Base-by-base conservation (phyloP, 176 grass and related monocot species). In the Triticum timopheevii region DNA sequence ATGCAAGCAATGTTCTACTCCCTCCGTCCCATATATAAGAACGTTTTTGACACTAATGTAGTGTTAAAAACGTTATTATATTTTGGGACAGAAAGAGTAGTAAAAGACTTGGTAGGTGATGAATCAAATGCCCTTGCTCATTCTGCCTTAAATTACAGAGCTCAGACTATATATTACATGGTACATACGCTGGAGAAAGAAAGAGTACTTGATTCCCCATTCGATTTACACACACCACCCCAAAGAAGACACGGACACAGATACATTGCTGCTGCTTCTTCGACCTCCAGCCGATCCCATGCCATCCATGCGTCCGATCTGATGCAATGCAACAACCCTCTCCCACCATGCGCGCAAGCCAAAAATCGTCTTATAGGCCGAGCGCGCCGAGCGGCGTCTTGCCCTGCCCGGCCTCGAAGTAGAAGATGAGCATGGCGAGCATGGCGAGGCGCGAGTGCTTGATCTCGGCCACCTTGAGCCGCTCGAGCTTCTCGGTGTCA, bases 371-470 rank as follows among this genome's bases (percentile, higher is more conserved):
- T 50, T 50, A 99, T 80, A 93, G 87, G 30, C 97, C 92, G 27
- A 99, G 90, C 4, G 90, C 97, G 54, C 94, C 94, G 47, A 96
- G 94, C 25, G 97, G 97, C 63, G 97, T 96, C 87, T 99, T 99
- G 63, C 97, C 94, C 90, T 99, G 97, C 0, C 90, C 97, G 66
- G 97, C 97, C 88, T 99, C 97, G 75, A 99, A 99, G 94, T 99
- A 99, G 94, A 99, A 99, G 82, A 85, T 94, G 64, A 99, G 97
- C 97, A 99, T 96, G 87, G 97, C 97, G 6, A 98, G 79, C 94
- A 98, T 99, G 52, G 94, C 97, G 65, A 99, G 6, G 76, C 97
- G 87, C 1, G 97, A 80, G 65, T 98, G 97, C 93, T 98, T 98
- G 92, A 98, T 98, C 92, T 98, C 97, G 4, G 97, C 97, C 0